A percentile compares a stretch with the other conserved stretches of the same genome.
Conservation (phyloP, 1,139 yeast genomes). For the Saccharomyces pastorianus region DNA sequence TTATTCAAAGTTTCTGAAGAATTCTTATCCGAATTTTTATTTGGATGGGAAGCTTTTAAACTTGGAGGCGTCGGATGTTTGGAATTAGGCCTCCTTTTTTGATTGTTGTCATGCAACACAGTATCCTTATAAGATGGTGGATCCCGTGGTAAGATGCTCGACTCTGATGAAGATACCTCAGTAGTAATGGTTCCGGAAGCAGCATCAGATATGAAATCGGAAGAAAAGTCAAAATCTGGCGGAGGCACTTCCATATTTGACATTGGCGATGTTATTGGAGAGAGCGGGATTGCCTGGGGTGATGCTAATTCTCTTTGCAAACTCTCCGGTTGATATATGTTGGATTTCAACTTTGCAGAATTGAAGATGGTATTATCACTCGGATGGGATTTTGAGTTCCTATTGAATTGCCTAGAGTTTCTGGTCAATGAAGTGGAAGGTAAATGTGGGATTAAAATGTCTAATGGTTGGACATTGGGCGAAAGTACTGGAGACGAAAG, state of each 20-base stretch:
- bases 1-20: not conserved
- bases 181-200: slow-evolving; percentile 4
- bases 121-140: slow-evolving; percentile 35
- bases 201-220: slow-evolving; percentile 21
- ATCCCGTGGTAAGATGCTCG: slow-evolving; percentile 29
- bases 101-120: slow-evolving; percentile 7
- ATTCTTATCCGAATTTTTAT: not conserved
- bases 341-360: slow-evolving; percentile 35
- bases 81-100: slow-evolving; percentile 5
- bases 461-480: slow-evolving; percentile 49
- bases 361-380: slow-evolving; percentile 14
- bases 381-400: slow-evolving; percentile 6
- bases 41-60: not conserved
- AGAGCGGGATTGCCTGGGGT: slow-evolving; percentile 51
- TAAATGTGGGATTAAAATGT: slow-evolving; percentile 17
- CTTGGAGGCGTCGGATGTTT: slow-evolving; percentile 7
- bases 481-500: slow-evolving; percentile 41
- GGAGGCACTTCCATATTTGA: slow-evolving; percentile 14
- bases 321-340: slow-evolving; percentile 51
- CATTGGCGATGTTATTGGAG: slow-evolving; percentile 36
- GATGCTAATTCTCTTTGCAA: slow-evolving; percentile 42
- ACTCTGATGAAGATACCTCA: not conserved
- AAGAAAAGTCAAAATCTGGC: slow-evolving; percentile 22
- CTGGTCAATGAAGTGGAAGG: slow-evolving; percentile 8
- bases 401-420: slow-evolving; percentile 10